Conservation (phyloP, 768 basidiomycete genomes). For the Tricholoma sp. region DNA sequence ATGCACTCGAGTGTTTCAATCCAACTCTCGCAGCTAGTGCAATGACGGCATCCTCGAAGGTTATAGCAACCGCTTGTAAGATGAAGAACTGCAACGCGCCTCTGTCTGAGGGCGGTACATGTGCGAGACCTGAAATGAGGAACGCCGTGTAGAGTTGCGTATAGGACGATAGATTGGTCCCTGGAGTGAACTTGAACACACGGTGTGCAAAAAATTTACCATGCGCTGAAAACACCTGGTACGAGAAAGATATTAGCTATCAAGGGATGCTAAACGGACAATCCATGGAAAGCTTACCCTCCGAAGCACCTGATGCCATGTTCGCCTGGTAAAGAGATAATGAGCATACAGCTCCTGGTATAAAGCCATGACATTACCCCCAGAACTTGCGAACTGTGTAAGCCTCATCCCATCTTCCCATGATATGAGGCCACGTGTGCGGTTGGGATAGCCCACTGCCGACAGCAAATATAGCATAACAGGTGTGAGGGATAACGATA, state of each 20-base stretch:
- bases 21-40: conserved; percentile 7
- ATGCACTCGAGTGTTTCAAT: not conserved
- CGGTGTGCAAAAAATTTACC: conserved; percentile 19
- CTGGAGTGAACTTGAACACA: conserved; percentile 19
- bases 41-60: conserved; percentile 26
- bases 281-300: conserved; percentile 19
- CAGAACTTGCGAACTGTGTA: conserved; percentile 28
- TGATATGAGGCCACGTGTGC: conserved; percentile 27
- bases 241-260: not conserved
- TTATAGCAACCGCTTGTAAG: conserved; percentile 28
- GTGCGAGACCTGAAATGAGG: conserved; percentile 28
- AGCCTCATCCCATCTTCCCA: conserved; percentile 20
- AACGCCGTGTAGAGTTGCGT: conserved; percentile 31
- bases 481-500: not conserved
- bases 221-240: conserved; percentile 22
- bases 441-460: conserved; percentile 17
- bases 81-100: conserved; percentile 22
- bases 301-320: conserved; percentile 34
- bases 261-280: not conserved
- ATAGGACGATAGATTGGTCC: conserved; percentile 20
- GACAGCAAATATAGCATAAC: conserved; percentile 4
- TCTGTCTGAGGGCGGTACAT: conserved; percentile 10
- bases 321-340: conserved; percentile 13
- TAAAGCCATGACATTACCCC: conserved; percentile 18
- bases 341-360: too few species aligned